A percentile compares a stretch with the other conserved stretches of the same genome.
Evolutionary conservation across 2,329 filamentous ascomycete species (phyloP).

Genomic region (Neocatenulostroma microsporum): DNA sequence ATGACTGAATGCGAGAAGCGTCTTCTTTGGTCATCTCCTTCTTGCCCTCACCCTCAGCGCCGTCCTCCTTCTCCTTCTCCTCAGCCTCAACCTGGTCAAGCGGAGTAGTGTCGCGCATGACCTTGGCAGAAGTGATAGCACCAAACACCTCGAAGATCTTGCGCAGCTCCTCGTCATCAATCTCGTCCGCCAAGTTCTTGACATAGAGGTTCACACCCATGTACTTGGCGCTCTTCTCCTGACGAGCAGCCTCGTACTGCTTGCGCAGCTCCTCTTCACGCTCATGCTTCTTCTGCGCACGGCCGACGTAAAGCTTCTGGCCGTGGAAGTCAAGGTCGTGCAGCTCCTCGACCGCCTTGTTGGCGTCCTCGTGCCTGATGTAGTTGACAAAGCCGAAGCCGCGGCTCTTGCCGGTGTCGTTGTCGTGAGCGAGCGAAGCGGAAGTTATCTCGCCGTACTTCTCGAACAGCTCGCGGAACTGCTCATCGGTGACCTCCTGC

Average conservation of each 20-base stretch:
- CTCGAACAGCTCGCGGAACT: conserved; percentile 91
- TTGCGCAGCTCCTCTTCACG: conserved; percentile 98
- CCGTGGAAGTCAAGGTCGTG: conserved; percentile 88
- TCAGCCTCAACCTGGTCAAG: conserved; percentile 38
- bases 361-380: conserved; percentile 79
- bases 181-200: conserved; percentile 95
- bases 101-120: conserved; percentile 77
- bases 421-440: conserved; percentile 83
- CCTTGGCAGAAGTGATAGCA: conserved; percentile 96
- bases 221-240: conserved; percentile 99
- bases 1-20: too few species aligned
- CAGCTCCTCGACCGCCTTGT: conserved; percentile 80
- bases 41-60: too few species aligned
- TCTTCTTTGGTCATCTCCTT: too few species aligned
- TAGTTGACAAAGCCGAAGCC: conserved; percentile 97
- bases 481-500: conserved; percentile 75
- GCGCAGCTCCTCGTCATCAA: conserved; percentile 96
- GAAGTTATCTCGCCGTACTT: conserved; percentile 91
- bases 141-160: conserved; percentile 87
- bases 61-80: conserved; percentile 37
- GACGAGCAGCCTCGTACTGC: conserved; percentile 94
- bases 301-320: conserved; percentile 94
- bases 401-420: conserved; percentile 88
- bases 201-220: conserved; percentile 99
- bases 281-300: conserved; percentile 99